A percentile compares a stretch with the other conserved stretches of the same genome.
Conservation (phyloP, 495 filamentous ascomycete species). For the Aspergillus sparsus region DNA sequence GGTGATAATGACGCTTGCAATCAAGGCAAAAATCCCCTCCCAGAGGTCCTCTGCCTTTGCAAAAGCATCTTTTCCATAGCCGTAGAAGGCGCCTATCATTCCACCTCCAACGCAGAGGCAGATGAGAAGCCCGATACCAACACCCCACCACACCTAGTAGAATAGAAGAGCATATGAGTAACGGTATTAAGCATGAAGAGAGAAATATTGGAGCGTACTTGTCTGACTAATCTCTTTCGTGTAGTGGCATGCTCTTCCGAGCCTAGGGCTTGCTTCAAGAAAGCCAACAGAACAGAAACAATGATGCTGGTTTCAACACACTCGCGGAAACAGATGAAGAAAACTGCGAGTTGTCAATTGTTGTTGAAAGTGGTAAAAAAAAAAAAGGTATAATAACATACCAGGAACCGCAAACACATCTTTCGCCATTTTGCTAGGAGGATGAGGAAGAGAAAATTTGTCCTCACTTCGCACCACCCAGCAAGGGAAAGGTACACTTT, state of each 20-base stretch:
- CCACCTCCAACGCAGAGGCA: constrained; percentile 69
- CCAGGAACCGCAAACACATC: constrained; percentile 46
- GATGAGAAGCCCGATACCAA: constrained; percentile 60
- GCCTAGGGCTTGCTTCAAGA: constrained; percentile 75
- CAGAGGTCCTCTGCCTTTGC: constrained; percentile 67
- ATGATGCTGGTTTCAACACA: constrained; percentile 78
- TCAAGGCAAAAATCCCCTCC: constrained; percentile 71
- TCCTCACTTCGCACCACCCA: background rate
- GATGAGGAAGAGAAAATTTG: constrained; percentile 11
- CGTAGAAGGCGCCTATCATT: constrained; percentile 82
- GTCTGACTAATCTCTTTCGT: constrained; percentile 68
- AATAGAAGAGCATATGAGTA: background rate
- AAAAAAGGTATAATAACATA: constrained; percentile 63
- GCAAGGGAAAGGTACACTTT: background rate
- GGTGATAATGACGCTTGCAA: constrained; percentile 76
- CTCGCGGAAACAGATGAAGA: constrained; percentile 86
- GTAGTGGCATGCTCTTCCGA: constrained; percentile 53
- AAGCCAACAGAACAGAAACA: constrained; percentile 77
- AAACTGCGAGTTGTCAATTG: constrained; percentile 76
- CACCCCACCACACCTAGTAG: constrained; percentile 69
- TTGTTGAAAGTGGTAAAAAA: too few relatives aligned
- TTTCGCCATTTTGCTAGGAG: constrained; percentile 25
- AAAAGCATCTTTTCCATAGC: constrained; percentile 65
- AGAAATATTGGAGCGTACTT: constrained; percentile 50
- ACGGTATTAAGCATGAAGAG: background rate